Conservation (phyloP, 768 basidiomycete species). For the Psilocybe tampanensis region DNA sequence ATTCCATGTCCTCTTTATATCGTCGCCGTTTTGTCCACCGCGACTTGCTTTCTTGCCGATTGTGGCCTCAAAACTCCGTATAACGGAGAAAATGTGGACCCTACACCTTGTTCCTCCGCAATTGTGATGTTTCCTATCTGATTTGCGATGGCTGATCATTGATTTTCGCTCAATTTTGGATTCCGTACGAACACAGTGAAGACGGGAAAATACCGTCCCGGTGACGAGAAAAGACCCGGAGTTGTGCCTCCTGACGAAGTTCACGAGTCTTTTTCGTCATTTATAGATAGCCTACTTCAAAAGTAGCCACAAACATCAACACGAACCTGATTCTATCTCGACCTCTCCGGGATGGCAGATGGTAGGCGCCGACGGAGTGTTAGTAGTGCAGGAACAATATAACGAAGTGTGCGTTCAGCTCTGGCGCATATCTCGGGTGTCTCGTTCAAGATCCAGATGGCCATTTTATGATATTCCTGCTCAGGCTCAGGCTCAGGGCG, state of each 20-base stretch:
- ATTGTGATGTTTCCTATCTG: background rate
- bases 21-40: background rate
- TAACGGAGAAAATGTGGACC: background rate
- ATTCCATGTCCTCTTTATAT: background rate
- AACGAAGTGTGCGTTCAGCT: too few relatives aligned
- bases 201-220: slow-evolving; percentile 70
- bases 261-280: slow-evolving; percentile 52
- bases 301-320: background rate
- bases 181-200: slow-evolving; percentile 44
- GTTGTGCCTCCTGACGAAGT: slow-evolving; percentile 52
- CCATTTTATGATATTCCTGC: too few relatives aligned
- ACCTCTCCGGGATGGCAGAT: too few relatives aligned
- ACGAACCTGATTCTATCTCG: background rate
- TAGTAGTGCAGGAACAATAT: too few relatives aligned
- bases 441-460: too few relatives aligned
- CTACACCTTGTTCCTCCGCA: background rate
- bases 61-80: background rate
- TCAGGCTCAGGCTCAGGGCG: too few relatives aligned
- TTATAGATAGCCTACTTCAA: slow-evolving; percentile 48
- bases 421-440: too few relatives aligned
- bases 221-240: slow-evolving; percentile 50
- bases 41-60: background rate
- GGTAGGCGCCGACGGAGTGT: too few relatives aligned
- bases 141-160: slow-evolving; percentile 8
- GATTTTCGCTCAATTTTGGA: slow-evolving; percentile 8